These are phyloP conservation scores for Monosporascus cannonballus DNA, from an alignment of 2,329 filamentous ascomycete genomes.

Conservation along the genomic window DNA sequence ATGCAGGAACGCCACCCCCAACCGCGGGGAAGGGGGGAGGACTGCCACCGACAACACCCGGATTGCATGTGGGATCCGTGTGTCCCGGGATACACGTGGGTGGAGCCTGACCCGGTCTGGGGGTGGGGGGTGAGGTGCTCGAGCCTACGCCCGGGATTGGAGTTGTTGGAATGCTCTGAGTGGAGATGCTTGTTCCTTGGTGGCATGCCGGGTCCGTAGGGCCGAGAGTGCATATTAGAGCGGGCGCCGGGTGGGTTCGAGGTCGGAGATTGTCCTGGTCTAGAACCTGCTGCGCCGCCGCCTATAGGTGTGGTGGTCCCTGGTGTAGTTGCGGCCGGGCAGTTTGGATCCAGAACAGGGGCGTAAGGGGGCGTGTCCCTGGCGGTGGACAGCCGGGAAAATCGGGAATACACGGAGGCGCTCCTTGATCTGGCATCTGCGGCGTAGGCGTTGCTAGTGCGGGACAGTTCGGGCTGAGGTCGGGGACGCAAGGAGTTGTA, in stretches of 20 bases:
- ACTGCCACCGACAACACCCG: background rate
- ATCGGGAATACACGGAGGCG: background rate
- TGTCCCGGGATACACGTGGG: too few relatives aligned
- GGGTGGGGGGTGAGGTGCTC: slow-evolving; percentile 1
- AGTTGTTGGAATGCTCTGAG: slow-evolving; percentile 5
- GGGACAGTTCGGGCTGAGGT: background rate
- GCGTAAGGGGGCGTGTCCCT: slow-evolving; percentile 5
- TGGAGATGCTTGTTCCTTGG: slow-evolving; percentile 7
- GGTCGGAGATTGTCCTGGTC: slow-evolving; percentile 3
- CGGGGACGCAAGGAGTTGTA: background rate
- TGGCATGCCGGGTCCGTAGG: slow-evolving; percentile 6
- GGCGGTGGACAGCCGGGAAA: slow-evolving; percentile 5
- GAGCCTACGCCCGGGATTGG: slow-evolving; percentile 2
- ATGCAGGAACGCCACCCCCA: background rate
- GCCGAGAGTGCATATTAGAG: slow-evolving; percentile 3
- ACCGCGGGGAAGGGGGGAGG: too few relatives aligned
- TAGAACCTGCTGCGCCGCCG: slow-evolving; percentile 2
- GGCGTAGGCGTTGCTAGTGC: background rate
- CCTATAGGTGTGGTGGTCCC: slow-evolving; percentile 2
- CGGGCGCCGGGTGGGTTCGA: slow-evolving; percentile 3
- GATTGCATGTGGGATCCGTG: too few relatives aligned
- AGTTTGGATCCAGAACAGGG: slow-evolving; percentile 6
- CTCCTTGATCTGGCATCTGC: background rate
- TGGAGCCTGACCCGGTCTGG: slow-evolving; percentile 3
- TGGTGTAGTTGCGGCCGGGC: slow-evolving; percentile 5